Percentiles rank a stretch among this genome's conserved stretches.
Evolutionary conservation across 495 filamentous ascomycete species (phyloP).

Genomic region (Annulohypoxylon moriforme): DNA sequence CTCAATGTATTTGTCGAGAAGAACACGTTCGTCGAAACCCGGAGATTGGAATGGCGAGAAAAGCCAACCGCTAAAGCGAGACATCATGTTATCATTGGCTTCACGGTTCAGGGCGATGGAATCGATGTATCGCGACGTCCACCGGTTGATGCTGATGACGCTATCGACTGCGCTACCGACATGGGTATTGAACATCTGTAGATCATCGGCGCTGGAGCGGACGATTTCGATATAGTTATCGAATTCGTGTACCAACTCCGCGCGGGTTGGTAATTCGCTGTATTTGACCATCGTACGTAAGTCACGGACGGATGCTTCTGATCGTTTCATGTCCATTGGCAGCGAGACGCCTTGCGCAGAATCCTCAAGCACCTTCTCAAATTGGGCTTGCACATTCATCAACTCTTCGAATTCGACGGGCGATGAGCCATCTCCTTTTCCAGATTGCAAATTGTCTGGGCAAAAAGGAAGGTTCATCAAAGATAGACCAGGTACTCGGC

Average conservation of each 20-base stretch:
- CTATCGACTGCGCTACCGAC: conserved; percentile 76
- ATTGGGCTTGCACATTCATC: conserved; percentile 71
- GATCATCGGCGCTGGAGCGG: conserved; percentile 64
- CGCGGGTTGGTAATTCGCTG: conserved; percentile 58
- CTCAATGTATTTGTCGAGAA: conserved; percentile 71
- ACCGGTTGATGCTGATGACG: conserved; percentile 69
- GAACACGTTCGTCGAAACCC: conserved; percentile 61
- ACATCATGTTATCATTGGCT: conserved; percentile 45
- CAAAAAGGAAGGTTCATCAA: conserved; percentile 71
- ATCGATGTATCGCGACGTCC: conserved; percentile 74
- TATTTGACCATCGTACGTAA: conserved; percentile 71
- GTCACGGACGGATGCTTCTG: conserved; percentile 78
- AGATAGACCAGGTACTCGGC: conserved; percentile 70
- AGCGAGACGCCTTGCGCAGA: conserved; percentile 67
- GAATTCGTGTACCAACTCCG: conserved; percentile 74
- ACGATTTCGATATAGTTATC: conserved; percentile 72
- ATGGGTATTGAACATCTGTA: conserved; percentile 74
- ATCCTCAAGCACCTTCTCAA: conserved; percentile 73
- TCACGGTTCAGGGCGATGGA: conserved; percentile 60
- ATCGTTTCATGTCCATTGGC: conserved; percentile 75
- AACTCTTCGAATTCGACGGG: conserved; percentile 73
- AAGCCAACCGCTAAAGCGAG: conserved; percentile 47
- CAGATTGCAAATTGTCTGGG: conserved; percentile 37
- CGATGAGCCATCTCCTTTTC: conserved; percentile 31
- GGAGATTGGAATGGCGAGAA: conserved; percentile 69